Evolutionary conservation across 1,139 yeast species (phyloP).

Genomic region (Chernovozyma aurita): DNA sequence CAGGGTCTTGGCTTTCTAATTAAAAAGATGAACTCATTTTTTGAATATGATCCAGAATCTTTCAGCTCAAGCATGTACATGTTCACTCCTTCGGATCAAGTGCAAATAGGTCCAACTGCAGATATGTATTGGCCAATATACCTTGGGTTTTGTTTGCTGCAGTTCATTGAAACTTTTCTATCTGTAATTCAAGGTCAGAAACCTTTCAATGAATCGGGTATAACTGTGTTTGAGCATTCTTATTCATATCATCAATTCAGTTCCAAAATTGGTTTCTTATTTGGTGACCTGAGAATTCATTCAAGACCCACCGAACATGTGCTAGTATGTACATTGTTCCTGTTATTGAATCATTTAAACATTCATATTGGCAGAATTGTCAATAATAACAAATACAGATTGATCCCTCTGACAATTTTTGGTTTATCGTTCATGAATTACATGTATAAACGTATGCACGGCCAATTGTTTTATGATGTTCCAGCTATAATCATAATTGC

Average conservation of each 20-base stretch:
- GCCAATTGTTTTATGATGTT: slow-evolving; percentile 25
- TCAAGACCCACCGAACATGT: slow-evolving; percentile 51
- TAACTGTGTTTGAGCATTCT: slow-evolving; percentile 71
- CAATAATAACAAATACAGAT: slow-evolving; percentile 50
- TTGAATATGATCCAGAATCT: slow-evolving; percentile 30
- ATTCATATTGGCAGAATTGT: slow-evolving; percentile 57
- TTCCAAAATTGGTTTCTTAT: slow-evolving; percentile 31
- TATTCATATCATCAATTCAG: slow-evolving; percentile 70
- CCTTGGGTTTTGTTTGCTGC: slow-evolving; percentile 56
- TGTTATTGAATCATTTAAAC: slow-evolving; percentile 50
- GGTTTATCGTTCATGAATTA: slow-evolving; percentile 49
- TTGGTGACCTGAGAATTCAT: slow-evolving; percentile 18
- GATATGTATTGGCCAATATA: slow-evolving; percentile 63
- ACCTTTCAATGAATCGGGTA: slow-evolving; percentile 63
- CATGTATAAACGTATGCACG: slow-evolving; percentile 30
- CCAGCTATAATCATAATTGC: slow-evolving; percentile 56
- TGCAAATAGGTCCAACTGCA: slow-evolving; percentile 48
- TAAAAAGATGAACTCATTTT: slow-evolving; percentile 8
- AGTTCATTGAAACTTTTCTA: slow-evolving; percentile 66
- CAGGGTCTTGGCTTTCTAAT: too few species aligned
- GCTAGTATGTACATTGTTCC: slow-evolving; percentile 47
- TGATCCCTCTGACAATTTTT: slow-evolving; percentile 57
- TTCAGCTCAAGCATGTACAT: slow-evolving; percentile 26
- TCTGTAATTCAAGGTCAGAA: slow-evolving; percentile 55
- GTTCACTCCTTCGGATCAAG: slow-evolving; percentile 28